A percentile compares a stretch with the other conserved stretches of the same genome.
Conservation (phyloP, 2,329 filamentous ascomycete species). For the Graphilbum sp. region DNA sequence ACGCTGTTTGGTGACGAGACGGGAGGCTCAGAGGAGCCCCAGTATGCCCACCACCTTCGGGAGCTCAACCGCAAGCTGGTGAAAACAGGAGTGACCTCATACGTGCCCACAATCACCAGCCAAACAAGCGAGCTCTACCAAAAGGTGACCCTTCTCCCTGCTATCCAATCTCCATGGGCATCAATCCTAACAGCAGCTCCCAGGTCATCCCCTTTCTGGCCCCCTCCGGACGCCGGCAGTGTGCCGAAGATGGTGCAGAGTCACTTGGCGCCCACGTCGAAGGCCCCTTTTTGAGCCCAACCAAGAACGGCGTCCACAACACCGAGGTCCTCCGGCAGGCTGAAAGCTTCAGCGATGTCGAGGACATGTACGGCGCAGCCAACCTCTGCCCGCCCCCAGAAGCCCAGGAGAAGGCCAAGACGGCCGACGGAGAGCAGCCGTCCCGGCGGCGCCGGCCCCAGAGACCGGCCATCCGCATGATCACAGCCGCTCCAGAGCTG, state of each 20-base stretch:
- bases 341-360: slow-evolving; percentile 46
- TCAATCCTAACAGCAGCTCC: no score
- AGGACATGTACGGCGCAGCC: slow-evolving; percentile 52
- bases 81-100: slow-evolving; percentile 72
- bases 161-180: no score
- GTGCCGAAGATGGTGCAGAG: slow-evolving; percentile 57
- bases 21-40: slow-evolving; percentile 22
- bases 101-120: slow-evolving; percentile 72
- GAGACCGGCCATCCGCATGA: slow-evolving; percentile 48
- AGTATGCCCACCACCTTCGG: slow-evolving; percentile 57
- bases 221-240: slow-evolving; percentile 45
- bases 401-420: slow-evolving; percentile 3
- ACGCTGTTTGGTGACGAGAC: slow-evolving; percentile 48
- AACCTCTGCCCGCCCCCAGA: slow-evolving; percentile 41
- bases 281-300: slow-evolving; percentile 70
- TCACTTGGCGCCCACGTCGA: slow-evolving; percentile 83
- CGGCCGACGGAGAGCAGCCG: neutral
- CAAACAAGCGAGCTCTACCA: slow-evolving; percentile 71
- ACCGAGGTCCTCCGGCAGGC: slow-evolving; percentile 51
- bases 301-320: slow-evolving; percentile 79
- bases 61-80: slow-evolving; percentile 57
- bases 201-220: slow-evolving; percentile 56
- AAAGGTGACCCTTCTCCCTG: no score
- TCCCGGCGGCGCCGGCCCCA: slow-evolving; percentile 4
- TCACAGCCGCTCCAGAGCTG: slow-evolving; percentile 74